Percentiles rank a stretch among this genome's conserved stretches.
Conservation (phyloP, 495 filamentous ascomycete species). For the Copromyces sp. region DNA sequence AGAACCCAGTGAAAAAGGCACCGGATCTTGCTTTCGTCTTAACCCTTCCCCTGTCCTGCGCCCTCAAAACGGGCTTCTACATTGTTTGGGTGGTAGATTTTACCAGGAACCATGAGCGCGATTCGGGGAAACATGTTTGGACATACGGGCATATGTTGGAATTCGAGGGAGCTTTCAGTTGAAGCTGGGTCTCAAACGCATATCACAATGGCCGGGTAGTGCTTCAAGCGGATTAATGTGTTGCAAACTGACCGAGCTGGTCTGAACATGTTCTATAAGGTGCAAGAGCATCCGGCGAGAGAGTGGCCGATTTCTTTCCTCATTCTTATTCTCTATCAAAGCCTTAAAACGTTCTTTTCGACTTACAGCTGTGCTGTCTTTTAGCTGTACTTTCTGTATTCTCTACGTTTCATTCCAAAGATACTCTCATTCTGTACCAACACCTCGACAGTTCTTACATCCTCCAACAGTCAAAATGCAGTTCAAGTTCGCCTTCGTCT, state of each 20-base stretch:
- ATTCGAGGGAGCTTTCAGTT: neutral
- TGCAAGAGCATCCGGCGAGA: neutral
- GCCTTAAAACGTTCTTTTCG: neutral
- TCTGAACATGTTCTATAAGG: neutral
- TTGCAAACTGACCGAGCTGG: neutral
- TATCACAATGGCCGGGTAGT: neutral
- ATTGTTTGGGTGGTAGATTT: neutral
- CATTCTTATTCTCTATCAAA: neutral
- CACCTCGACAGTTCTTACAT: neutral
- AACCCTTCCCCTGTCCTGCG: neutral
- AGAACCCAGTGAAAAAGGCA: neutral
- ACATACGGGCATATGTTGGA: neutral
- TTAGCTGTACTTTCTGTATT: slow-evolving; percentile 1
- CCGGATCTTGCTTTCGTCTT: neutral
- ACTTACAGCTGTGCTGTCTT: slow-evolving; percentile 20
- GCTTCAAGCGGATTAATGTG: neutral
- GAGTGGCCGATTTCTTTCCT: neutral
- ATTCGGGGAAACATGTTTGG: neutral
- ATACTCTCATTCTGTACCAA: neutral
- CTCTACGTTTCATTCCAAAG: neutral
- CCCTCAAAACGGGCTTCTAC: neutral
- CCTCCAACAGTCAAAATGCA: slow-evolving; percentile 16
- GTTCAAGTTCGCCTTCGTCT: slow-evolving; percentile 19
- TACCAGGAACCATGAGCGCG: neutral
- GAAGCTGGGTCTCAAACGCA: neutral